Evolutionary conservation across 1,284 basidiomycete genomes (phyloP).

Genomic region (Gyrodon tennesseensis): DNA sequence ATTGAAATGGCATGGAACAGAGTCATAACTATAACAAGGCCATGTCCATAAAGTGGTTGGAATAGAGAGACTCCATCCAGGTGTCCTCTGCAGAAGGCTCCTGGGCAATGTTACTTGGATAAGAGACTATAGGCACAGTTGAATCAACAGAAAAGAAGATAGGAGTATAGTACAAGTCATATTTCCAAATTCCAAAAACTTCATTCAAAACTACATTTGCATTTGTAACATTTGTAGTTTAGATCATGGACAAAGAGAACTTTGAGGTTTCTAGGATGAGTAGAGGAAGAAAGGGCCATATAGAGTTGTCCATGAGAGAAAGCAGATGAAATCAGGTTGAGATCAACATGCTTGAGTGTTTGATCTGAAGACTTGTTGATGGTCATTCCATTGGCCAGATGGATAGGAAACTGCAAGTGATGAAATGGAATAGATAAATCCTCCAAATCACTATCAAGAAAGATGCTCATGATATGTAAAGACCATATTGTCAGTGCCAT

Average conservation of each 20-base stretch:
- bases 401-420: background rate
- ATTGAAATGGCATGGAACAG: too few species aligned
- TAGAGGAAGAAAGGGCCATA: background rate
- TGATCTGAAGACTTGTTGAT: slow-evolving; percentile 4
- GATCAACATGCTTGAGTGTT: slow-evolving; percentile 24
- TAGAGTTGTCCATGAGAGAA: background rate
- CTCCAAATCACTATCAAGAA: background rate
- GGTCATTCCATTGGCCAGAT: background rate
- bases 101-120: too few species aligned
- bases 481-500: background rate
- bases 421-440: background rate
- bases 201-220: background rate
- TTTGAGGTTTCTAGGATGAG: background rate
- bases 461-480: background rate
- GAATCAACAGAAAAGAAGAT: too few species aligned
- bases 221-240: background rate
- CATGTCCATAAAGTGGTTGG: too few species aligned
- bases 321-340: background rate
- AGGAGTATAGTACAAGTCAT: too few species aligned
- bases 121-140: too few species aligned
- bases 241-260: background rate
- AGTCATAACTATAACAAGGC: too few species aligned
- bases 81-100: too few species aligned
- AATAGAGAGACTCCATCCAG: too few species aligned
- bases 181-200: background rate